Evolutionary conservation across 176 grass and related monocot genomes (phyloP), one percentile per base, ranked within the genome.

Genomic region (Ensete ventricosum): DNA sequence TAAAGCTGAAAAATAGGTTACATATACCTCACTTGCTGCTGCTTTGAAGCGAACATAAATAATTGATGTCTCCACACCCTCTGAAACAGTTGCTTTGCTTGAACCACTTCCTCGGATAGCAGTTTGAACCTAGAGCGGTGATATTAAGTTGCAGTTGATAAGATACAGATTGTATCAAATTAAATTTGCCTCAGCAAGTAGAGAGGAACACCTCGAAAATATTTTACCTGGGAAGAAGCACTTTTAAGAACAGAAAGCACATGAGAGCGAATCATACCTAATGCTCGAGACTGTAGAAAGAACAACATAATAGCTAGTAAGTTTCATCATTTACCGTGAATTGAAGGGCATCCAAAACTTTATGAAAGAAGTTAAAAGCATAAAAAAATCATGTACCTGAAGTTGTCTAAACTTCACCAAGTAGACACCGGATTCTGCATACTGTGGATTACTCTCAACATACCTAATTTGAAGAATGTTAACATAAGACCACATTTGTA

Each of bases 41-140:
- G 94, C 94, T 82, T 98, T 98, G 73, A 98, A 98, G 70, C 90
- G 90, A 83, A 98, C 94, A 82, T 98, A 98, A 69, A 98, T 98
- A 83, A 98, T 85, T 73, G 94, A 98, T 87, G 90, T 90, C 73
- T 98, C 94, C 25, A 93, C 82, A 70, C 88, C 94, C 75, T 98
- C 90, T 57, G 90, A 91, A 84, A 90, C 79, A 81, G 76, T 62
- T 34, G 79, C 77, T 87, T 85, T 98, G 43, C 86, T 88, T 69
- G 88, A 85, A 79, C 88, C 72, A 34, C 80, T 88, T 67, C 83
- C 84, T 82, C 85, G 82, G 73, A 96, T 96, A 74, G 90, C 94
- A 76, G 88, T 77, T 89, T 98, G 94, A 75, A 91, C 90, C 94
- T 93, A 80, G 71, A 83, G 78, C 73, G 34, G 9, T 77, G 80